Evolutionary conservation across 73 alveolate species (phyloP), one percentile per base, ranked within the genome.

Genomic region (Paramecium octaurelia): DNA sequence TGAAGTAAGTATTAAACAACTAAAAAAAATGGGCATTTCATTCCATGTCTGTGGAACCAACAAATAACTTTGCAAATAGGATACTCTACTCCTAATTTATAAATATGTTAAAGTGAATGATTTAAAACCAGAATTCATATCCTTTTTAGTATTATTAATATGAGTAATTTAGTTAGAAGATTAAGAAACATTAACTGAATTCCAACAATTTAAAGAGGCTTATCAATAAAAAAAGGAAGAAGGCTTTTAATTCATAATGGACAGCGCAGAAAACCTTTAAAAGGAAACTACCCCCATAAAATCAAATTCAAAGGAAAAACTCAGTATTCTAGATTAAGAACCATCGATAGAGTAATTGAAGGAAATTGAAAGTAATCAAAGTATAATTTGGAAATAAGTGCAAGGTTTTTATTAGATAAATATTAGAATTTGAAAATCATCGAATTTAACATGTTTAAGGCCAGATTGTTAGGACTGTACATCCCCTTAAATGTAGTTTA

Each of bases 61-160:
- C 7, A 73, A 73, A 36, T 36, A 73, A 73, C 57, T 73, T 8
- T 73, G 87, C 5, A 73, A 73, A 73, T 73, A 73, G 20, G 87
- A 73, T 73, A 40, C 87, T 20, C 23, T 73, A 34, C 64, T 34
- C 4, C 14, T 73, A 16, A 36, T 73, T 21, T 73, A 36, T 73
- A 73, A 73, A 73, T 73, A 73, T 73, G 87, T 73, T 36, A 73
- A 73, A 36, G 57, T 21, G 9, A 73, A 73, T 73, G 57, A 73
- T 29, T 18, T 73, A 31, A 73, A 73, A 73, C 57, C 59, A 8
- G 87, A 73, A 73, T 73, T 73, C 59, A 16, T 73, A 11, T 36
- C 40, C 3, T 73, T 73, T 73, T 36, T 73, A 73, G 87, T 73
- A 73, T 35, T 21, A 73, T 23, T 21, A 36, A 16, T 14, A 35